Base-by-base conservation (phyloP, 2,329 filamentous ascomycete genomes). In the Colletotrichum viniferum region DNA sequence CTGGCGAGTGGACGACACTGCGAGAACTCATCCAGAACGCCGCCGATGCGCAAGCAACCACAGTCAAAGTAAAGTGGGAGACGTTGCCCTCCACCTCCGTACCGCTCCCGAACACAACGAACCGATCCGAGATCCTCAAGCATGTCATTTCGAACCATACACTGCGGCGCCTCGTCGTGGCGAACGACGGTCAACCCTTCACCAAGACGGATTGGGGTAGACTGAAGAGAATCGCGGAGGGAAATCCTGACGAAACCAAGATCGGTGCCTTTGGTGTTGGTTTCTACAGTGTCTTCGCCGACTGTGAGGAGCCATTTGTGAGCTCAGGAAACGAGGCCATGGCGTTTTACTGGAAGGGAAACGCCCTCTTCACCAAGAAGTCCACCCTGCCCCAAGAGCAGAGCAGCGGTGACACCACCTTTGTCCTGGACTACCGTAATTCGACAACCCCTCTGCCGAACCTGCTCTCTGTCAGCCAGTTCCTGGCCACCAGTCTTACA, bases 321-420 rank as follows among this genome's bases (percentile, higher is more conserved):
- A 97, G 95, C 78, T 98, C 96, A 1, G 97, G 97, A 1, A 91
- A 90, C 77, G 93, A 98, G 84, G 96, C 96, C 48, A 98, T 99
- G 95, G 96, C 96, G 0, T 99, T 99, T 82, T 99, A 98, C 87
- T 99, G 97, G 97, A 98, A 98, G 84, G 96, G 94, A n/a, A 98
- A 98, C 83, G 95, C 95, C 7, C 90, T 99, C 3, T 98, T 98
- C 83, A 99, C 97, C 28, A 94, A 96, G 80, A 95, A 95, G 79
- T 89, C 97, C 26, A 92, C 93, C 78, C 86, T 98, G 9, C 92
- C 94, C 2, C 88, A 91, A 61, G 91, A 91, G 28, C 90, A 95
- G 80, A 86, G 88, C 18, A 94, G 89, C 71, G 87, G 88, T 36
- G 91, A 96, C 79, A 99, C 97, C 3, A 94, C 94, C n/a, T 99